phyloP scores from a whole-genome alignment of 2,329 filamentous ascomycete genomes.

The Diaporthe sp. region DNA sequence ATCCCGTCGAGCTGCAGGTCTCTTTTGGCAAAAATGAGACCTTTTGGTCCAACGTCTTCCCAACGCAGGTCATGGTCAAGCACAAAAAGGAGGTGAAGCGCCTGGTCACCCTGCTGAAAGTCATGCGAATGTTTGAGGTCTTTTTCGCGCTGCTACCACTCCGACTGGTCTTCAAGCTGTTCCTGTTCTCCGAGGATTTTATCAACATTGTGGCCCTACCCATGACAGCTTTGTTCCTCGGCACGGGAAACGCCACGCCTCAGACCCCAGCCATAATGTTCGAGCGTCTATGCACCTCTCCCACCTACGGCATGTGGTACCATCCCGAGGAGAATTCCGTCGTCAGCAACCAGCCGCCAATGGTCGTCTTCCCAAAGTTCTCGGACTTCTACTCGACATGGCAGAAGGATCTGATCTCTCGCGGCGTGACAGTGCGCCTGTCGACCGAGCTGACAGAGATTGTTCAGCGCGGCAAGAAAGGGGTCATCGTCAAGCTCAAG shows the following conservation, averaged over 20 bases:
- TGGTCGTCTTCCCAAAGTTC: slow-evolving; percentile 77
- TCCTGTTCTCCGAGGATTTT: slow-evolving; percentile 54
- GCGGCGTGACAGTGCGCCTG: slow-evolving; percentile 69
- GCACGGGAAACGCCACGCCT: slow-evolving; percentile 68
- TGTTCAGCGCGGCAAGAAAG: slow-evolving; percentile 63
- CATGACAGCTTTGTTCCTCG: slow-evolving; percentile 80
- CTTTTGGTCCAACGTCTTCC: slow-evolving; percentile 78
- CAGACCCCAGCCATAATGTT: slow-evolving; percentile 79
- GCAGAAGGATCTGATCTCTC: slow-evolving; percentile 65
- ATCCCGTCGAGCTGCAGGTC: slow-evolving; percentile 72
- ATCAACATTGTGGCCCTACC: slow-evolving; percentile 79
- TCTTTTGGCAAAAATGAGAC: slow-evolving; percentile 73
- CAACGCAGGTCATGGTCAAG: slow-evolving; percentile 68
- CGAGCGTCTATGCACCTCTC: slow-evolving; percentile 70
- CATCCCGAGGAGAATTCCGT: slow-evolving; percentile 62
- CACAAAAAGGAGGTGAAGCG: slow-evolving; percentile 69
- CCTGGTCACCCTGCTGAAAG: slow-evolving; percentile 68
- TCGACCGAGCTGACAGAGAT: slow-evolving; percentile 69
- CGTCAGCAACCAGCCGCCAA: slow-evolving; percentile 71
- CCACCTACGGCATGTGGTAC: slow-evolving; percentile 74
- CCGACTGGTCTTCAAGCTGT: slow-evolving; percentile 75
- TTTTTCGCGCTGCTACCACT: slow-evolving; percentile 74
- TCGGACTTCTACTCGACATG: slow-evolving; percentile 73
- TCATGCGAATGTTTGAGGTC: slow-evolving; percentile 72
- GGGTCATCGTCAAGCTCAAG: slow-evolving; percentile 64